Base-by-base conservation (phyloP, 345 rosid genomes). In the Brassica incana region DNA sequence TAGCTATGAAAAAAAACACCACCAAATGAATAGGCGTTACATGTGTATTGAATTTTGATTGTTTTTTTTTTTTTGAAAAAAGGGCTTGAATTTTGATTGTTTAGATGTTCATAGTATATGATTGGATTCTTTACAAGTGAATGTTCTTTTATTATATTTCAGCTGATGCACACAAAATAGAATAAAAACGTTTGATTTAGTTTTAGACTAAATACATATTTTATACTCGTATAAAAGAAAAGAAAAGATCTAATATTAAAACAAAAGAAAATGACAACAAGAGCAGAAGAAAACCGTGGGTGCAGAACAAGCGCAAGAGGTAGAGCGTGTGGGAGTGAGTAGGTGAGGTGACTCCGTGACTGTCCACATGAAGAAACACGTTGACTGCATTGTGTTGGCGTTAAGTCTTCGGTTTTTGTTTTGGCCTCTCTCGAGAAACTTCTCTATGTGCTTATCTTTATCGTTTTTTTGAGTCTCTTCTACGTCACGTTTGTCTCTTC, bases 21-120 rank as follows among this genome's bases (percentile, higher is more conserved):
- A 15, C 85, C 88, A 74, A 30, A 77, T 65, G 35, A 89, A 85
- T 29, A 27, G 87, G 85, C 78, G 83, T 85, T 56, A 20, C 23
- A 56, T 27, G 30, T 0, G 30, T 27, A 27, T 3, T 27, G 30
- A 27, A 27, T 20, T 20, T 20, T 20, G 23, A 20, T 20, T 20
- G 23, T 20, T 20, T 20, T 20, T 20, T 20, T 20, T 20, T 20
- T 20, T 20, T 20, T 20, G 23, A 20, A 20, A 20, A 20, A 20
- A 20, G 23, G 23, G 23, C 23, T 20, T 20, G 23, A 27, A 27
- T 27, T 27, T 29, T 29, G 32, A 29, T 29, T 29, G 32, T 29
- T 29, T 4, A 29, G 32, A 29, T 29, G 32, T 29, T 29, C 23
- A 20, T 20, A 20, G 23, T 20, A 20, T 29, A 2, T 29, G 32